Evolutionary conservation across 2,329 filamentous ascomycete genomes (phyloP).

Genomic region (Fonsecaea multimorphosa): DNA sequence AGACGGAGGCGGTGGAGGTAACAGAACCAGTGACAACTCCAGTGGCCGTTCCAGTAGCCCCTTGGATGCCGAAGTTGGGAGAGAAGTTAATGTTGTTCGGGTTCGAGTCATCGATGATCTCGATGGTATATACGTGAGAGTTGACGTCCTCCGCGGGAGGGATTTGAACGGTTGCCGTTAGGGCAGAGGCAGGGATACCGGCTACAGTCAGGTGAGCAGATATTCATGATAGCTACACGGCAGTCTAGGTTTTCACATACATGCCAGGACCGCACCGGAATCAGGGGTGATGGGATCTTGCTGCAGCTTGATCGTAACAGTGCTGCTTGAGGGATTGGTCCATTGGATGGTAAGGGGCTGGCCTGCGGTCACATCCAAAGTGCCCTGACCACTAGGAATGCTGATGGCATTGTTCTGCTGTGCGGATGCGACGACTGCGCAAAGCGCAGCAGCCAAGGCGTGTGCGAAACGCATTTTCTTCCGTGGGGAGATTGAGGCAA

Average conservation of each 20-base stretch:
- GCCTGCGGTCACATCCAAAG: slow-evolving; percentile 56
- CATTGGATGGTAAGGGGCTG: slow-evolving; percentile 55
- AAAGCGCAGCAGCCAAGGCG: slow-evolving; percentile 51
- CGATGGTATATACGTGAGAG: slow-evolving; percentile 57
- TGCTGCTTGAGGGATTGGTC: slow-evolving; percentile 55
- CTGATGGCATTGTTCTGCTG: slow-evolving; percentile 57
- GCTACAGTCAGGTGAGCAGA: slow-evolving; percentile 43
- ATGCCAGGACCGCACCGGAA: slow-evolving; percentile 50
- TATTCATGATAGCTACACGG: background rate
- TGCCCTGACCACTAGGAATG: slow-evolving; percentile 45
- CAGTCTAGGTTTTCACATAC: slow-evolving; percentile 45
- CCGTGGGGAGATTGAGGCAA: slow-evolving; percentile 11
- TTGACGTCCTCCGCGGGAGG: slow-evolving; percentile 50
- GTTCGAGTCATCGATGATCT: slow-evolving; percentile 59
- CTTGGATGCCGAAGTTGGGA: slow-evolving; percentile 58
- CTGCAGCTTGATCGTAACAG: slow-evolving; percentile 60
- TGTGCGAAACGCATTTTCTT: slow-evolving; percentile 55
- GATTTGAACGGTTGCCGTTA: slow-evolving; percentile 57
- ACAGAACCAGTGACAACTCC: slow-evolving; percentile 36
- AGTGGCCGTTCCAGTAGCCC: slow-evolving; percentile 49
- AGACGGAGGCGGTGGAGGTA: slow-evolving; percentile 32
- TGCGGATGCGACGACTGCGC: slow-evolving; percentile 53
- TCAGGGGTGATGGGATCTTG: slow-evolving; percentile 48
- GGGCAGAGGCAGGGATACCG: slow-evolving; percentile 54
- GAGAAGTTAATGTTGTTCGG: slow-evolving; percentile 57